These are phyloP conservation scores for Glaciozyma martinii DNA, from an alignment of 768 basidiomycete genomes.

Conservation along the genomic window DNA sequence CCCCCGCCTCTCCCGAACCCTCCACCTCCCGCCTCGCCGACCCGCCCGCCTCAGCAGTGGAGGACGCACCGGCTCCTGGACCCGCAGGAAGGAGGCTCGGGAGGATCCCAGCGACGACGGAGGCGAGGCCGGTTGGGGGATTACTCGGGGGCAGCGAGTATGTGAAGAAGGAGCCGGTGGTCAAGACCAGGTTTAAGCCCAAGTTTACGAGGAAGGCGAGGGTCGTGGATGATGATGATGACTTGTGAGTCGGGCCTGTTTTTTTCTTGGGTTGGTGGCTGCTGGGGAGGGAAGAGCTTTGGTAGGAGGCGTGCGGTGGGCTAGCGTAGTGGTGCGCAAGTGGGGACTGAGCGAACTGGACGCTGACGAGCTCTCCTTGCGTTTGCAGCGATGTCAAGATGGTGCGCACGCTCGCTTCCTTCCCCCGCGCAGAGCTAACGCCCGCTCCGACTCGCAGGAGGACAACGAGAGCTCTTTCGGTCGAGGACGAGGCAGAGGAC, in stretches of 20 bases:
- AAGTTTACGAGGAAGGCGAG: constrained; percentile 16
- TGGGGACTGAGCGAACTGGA: no score
- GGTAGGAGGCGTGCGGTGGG: no score
- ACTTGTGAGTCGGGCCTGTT: constrained; percentile 17
- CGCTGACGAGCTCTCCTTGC: background rate
- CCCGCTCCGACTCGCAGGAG: background rate
- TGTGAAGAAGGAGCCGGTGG: background rate
- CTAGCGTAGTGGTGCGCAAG: no score
- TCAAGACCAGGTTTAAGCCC: constrained; percentile 23
- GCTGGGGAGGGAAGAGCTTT: no score
- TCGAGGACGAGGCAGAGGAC: constrained; percentile 16
- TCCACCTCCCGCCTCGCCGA: constrained; percentile 8
- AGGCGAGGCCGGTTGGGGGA: constrained; percentile 23
- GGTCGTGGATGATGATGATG: constrained; percentile 9
- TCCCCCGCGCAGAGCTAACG: background rate
- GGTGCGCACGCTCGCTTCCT: constrained; percentile 5
- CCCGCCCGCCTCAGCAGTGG: background rate
- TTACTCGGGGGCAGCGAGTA: constrained; percentile 26
- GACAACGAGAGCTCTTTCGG: background rate
- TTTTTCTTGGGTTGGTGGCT: background rate
- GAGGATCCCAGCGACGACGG: background rate
- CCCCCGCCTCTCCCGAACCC: background rate
- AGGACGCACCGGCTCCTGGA: constrained; percentile 2
- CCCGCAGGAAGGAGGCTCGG: background rate
- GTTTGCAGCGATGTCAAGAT: constrained; percentile 25